Evolutionary conservation across 2,329 filamentous ascomycete species (phyloP).

Genomic region (Fusarium zealandicum): DNA sequence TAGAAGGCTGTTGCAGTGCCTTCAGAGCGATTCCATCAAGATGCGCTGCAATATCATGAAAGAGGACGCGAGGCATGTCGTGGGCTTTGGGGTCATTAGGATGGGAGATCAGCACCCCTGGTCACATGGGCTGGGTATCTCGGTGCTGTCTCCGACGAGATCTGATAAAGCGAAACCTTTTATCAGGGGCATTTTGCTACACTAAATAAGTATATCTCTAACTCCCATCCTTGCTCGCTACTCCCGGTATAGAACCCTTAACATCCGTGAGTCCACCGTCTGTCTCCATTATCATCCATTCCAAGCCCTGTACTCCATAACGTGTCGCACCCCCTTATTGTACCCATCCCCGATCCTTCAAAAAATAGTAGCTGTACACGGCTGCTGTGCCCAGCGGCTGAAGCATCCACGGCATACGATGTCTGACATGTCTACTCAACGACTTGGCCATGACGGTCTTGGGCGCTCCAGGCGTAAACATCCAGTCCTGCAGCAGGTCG

Average conservation of each 20-base stretch:
- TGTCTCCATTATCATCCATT: no score
- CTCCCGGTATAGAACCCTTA: background rate
- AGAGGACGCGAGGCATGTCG: conserved; percentile 7
- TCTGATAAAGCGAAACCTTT: conserved; percentile 6
- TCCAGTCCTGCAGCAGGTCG: conserved; percentile 56
- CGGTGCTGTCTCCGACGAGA: conserved; percentile 9
- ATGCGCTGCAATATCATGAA: conserved; percentile 23
- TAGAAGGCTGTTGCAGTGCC: background rate
- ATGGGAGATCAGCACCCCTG: conserved; percentile 35
- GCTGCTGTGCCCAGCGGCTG: conserved; percentile 43
- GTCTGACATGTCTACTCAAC: conserved; percentile 44
- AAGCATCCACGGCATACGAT: conserved; percentile 42
- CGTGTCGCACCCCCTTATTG: conserved; percentile 8
- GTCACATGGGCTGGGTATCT: conserved; percentile 34
- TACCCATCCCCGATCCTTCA: conserved; percentile 25
- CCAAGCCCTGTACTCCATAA: background rate
- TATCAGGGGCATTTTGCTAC: fast-evolving
- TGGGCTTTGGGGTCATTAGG: conserved; percentile 20
- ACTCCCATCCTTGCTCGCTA: background rate
- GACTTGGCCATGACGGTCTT: conserved; percentile 50
- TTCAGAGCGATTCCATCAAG: conserved; percentile 23
- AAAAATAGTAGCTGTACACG: conserved; percentile 42
- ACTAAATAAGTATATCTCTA: conserved; percentile 24
- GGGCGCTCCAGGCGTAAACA: conserved; percentile 57
- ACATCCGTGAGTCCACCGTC: background rate